Conservation (phyloP, 495 filamentous ascomycete species). For the Talaromyces nanjingensis region DNA sequence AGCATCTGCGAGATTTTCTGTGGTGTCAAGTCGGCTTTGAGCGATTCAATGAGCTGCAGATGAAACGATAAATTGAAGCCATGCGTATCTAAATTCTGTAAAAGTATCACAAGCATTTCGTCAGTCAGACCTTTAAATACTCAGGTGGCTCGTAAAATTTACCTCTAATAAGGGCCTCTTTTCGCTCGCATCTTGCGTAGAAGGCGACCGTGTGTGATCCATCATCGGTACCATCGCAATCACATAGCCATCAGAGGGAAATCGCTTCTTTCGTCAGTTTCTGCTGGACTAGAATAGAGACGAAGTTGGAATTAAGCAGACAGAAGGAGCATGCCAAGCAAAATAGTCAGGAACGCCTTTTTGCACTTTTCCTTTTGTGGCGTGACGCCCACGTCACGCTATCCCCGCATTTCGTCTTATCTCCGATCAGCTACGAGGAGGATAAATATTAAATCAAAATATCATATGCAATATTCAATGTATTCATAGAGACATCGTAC, state of each 20-base stretch:
- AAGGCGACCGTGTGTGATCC: not conserved
- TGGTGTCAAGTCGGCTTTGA: conserved; percentile 17
- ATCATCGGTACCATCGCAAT: not conserved
- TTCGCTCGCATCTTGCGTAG: not conserved
- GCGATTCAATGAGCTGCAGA: conserved; percentile 24
- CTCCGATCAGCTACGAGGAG: not conserved
- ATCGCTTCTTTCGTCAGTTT: not conserved
- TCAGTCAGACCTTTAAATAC: not conserved
- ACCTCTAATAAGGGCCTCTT: not conserved
- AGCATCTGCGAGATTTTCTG: conserved; percentile 28
- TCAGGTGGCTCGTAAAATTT: not conserved
- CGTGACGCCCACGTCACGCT: not conserved
- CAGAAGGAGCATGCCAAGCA: not conserved
- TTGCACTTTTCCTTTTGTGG: not conserved
- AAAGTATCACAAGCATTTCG: not conserved
- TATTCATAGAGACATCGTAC: not conserved
- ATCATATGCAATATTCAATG: not conserved
- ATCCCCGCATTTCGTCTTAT: conserved; percentile 2
- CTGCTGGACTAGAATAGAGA: not conserved
- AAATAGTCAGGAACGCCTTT: not conserved
- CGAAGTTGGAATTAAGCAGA: conserved; percentile 9
- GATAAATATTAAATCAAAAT: too few species aligned
- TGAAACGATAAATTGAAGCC: conserved; percentile 29
- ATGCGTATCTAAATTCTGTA: conserved; percentile 14
- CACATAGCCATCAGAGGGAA: not conserved